These are phyloP conservation scores for Coemansia sp. DNA, from an alignment of 192 early-diverging fungal species.

Conservation along the genomic window DNA sequence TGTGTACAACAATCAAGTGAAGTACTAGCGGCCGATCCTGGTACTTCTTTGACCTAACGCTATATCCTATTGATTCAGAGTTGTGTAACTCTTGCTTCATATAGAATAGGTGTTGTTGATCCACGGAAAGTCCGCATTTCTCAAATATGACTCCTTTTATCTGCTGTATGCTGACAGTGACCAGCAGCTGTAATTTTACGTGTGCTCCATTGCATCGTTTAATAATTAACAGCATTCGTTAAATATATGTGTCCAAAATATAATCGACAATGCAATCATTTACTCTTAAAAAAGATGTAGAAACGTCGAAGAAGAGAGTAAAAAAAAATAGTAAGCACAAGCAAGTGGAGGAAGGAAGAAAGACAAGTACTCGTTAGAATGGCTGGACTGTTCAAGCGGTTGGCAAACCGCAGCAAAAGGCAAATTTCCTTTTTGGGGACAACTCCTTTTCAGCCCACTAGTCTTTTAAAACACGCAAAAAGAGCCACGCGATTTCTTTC, in stretches of 20 bases:
- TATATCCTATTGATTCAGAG: slow-evolving; percentile 2
- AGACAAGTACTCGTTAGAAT: neutral
- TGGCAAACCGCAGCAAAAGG: too few relatives aligned
- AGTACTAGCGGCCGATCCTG: neutral
- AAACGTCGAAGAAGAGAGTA: neutral
- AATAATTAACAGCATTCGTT: neutral
- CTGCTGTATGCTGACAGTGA: slow-evolving; percentile 1
- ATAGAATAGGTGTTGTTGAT: neutral
- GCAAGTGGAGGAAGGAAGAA: neutral
- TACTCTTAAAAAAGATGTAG: neutral
- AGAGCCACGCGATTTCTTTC: neutral
- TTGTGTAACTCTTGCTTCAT: neutral
- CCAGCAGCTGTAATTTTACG: slow-evolving; percentile 1
- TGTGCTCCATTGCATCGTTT: slow-evolving; percentile 7
- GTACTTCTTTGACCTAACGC: neutral
- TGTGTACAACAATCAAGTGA: neutral
- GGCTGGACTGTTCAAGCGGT: too few relatives aligned
- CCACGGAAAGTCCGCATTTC: neutral
- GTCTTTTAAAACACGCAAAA: neutral
- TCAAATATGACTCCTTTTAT: neutral
- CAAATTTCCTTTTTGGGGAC: too few relatives aligned
- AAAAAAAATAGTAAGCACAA: neutral
- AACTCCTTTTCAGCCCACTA: too few relatives aligned
- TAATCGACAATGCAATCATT: neutral
- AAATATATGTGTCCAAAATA: neutral